A percentile compares a stretch with the other conserved stretches of the same genome.
phyloP scores from a whole-genome alignment of 2,329 filamentous ascomycete species.

The Eurotiales sp. region DNA sequence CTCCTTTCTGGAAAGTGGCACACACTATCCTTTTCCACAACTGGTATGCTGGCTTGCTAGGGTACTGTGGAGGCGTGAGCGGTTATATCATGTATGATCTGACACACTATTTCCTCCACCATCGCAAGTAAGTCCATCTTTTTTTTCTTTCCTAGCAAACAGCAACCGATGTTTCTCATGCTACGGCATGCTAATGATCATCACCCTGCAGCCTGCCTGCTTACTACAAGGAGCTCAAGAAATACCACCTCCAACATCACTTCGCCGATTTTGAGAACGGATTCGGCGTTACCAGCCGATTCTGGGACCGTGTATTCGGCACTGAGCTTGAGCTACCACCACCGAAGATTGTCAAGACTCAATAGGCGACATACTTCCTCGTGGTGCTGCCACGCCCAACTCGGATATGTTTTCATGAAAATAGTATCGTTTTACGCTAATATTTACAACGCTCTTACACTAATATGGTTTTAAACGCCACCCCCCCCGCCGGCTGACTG shows the following conservation, averaged over 20 bases:
- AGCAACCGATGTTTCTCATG: not conserved
- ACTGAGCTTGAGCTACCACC: slow-evolving; percentile 64
- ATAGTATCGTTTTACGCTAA: not conserved
- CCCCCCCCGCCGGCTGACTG: too few species aligned
- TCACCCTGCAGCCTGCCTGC: slow-evolving; percentile 60
- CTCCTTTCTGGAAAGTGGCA: slow-evolving; percentile 88
- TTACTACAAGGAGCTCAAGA: slow-evolving; percentile 91
- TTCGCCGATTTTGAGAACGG: slow-evolving; percentile 98
- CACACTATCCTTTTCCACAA: slow-evolving; percentile 77
- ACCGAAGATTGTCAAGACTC: slow-evolving; percentile 33
- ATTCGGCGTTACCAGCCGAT: slow-evolving; percentile 91
- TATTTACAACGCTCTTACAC: slow-evolving; percentile 4
- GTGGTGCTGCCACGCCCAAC: not conserved
- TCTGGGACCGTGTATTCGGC: slow-evolving; percentile 92
- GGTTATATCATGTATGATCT: slow-evolving; percentile 95
- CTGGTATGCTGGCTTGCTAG: slow-evolving; percentile 74
- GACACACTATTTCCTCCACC: slow-evolving; percentile 98
- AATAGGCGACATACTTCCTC: slow-evolving; percentile 22
- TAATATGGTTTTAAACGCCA: not conserved
- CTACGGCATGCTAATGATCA: slow-evolving; percentile 5
- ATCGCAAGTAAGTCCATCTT: slow-evolving; percentile 66
- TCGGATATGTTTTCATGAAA: not conserved
- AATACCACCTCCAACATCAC: slow-evolving; percentile 94
- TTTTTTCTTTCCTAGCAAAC: too few species aligned
- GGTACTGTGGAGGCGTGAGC: slow-evolving; percentile 87